Conservation (phyloP, 768 basidiomycete genomes). For the Mycena rebaudengoi region DNA sequence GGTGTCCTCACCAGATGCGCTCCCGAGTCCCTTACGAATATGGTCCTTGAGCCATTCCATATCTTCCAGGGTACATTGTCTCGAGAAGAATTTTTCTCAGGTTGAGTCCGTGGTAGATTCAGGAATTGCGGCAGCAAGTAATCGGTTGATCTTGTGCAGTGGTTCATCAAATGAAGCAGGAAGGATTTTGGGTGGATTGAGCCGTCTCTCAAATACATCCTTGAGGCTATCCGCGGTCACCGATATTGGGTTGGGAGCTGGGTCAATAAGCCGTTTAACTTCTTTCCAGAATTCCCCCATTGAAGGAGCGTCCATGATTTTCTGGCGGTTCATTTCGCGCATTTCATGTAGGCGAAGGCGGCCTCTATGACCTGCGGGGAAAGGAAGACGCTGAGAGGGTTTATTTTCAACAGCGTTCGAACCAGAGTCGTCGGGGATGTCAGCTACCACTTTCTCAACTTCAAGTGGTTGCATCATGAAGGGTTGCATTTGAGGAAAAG, state of each 20-base stretch:
- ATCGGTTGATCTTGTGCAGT: not conserved
- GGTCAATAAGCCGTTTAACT: not conserved
- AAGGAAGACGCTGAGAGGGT: not conserved
- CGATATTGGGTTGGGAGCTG: not conserved
- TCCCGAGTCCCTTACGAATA: not conserved
- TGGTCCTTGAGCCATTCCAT: not conserved
- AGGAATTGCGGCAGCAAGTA: not conserved
- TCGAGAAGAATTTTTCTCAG: not conserved
- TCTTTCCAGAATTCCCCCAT: not conserved
- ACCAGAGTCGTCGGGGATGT: not conserved
- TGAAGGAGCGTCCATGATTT: not conserved
- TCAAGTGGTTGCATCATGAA: no score
- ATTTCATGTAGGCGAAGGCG: not conserved
- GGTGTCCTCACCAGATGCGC: not conserved
- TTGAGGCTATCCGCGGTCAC: not conserved
- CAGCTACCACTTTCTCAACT: not conserved
- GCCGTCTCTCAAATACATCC: not conserved
- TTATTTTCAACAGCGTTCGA: no score
- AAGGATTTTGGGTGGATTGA: not conserved
- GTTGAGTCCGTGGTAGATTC: not conserved
- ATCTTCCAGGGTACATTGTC: not conserved
- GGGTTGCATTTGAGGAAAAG: no score
- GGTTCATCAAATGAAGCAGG: not conserved
- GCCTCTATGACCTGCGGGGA: not conserved
- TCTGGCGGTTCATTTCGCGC: not conserved